A percentile compares a stretch with the other conserved stretches of the same genome.
phyloP scores from a whole-genome alignment of 176 grass and related monocot species.

The Thalia dealbata region DNA sequence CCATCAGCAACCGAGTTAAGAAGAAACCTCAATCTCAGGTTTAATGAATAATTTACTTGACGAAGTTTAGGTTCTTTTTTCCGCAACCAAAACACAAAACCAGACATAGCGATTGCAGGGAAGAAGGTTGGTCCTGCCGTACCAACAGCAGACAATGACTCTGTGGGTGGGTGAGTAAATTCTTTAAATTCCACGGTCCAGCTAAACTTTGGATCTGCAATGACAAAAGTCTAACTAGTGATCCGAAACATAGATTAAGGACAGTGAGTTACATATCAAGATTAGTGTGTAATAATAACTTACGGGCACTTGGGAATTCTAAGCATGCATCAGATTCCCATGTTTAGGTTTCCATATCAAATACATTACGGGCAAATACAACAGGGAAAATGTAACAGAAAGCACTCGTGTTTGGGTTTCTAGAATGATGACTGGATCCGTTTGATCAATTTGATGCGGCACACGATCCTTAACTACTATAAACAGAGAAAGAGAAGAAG shows the following conservation, averaged over 20 bases:
- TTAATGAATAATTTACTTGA: slow-evolving; percentile 38
- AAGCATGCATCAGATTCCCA: no score
- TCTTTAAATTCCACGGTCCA: slow-evolving; percentile 86
- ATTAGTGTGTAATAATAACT: no score
- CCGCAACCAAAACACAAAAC: slow-evolving; percentile 92
- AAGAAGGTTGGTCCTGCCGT: slow-evolving; percentile 82
- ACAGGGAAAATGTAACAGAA: no score
- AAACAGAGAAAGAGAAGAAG: no score
- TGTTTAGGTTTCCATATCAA: no score
- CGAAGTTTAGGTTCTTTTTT: slow-evolving; percentile 95
- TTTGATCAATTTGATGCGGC: no score
- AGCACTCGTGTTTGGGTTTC: no score
- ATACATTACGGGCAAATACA: no score
- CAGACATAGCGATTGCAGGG: slow-evolving; percentile 95
- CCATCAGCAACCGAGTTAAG: no score
- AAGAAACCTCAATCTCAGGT: no score
- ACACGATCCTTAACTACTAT: no score
- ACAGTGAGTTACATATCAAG: not conserved
- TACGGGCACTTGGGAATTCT: not conserved
- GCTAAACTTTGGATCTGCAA: slow-evolving; percentile 73
- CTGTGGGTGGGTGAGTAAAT: slow-evolving; percentile 84
- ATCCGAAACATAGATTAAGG: not conserved
- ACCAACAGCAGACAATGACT: slow-evolving; percentile 81
- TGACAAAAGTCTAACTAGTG: not conserved
- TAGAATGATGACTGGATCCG: no score